Base-by-base conservation (phyloP, 371 early-diverging fungal species). In the Zopfochytrium polystomum region DNA sequence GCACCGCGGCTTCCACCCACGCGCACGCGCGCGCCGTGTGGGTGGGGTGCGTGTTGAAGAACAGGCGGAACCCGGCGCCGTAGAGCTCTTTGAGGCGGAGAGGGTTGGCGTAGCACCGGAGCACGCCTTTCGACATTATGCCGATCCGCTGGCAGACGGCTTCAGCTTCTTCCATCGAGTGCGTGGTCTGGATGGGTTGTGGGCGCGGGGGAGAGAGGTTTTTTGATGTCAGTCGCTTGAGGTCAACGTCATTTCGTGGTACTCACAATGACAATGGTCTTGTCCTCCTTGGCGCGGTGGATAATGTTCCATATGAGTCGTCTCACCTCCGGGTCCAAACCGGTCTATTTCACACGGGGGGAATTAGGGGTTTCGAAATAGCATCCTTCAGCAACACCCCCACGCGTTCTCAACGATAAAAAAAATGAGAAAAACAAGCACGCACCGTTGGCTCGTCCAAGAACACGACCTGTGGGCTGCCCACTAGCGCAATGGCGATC, bases 61-160 rank as follows among this genome's bases (percentile, higher is more conserved):
- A 68, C 47, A 88, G 58, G 63, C 88, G n/a, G n/a, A n/a, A n/a
- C n/a, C n/a, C n/a, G n/a, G n/a, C n/a, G n/a, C n/a, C n/a, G n/a
- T n/a, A n/a, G n/a, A n/a, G n/a, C n/a, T n/a, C n/a, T n/a, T n/a
- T n/a, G n/a, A n/a, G n/a, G n/a, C n/a, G n/a, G n/a, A n/a, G n/a
- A n/a, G n/a, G n/a, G n/a, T n/a, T n/a, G n/a, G n/a, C n/a, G n/a
- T n/a, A n/a, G n/a, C n/a, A 88, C 25, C 86, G 78, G 42, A 90
- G 61, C 1, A 80, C 80, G 23, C 88, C 88, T 51, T 86, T 83
- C 48, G 87, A 83, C 85, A 87, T 87, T 49, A 89, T 88, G 30
- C 85, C 87, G 51, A 89, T 85, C 15, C n/a, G n/a, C n/a, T n/a
- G n/a, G n/a, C n/a, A n/a, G n/a, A n/a, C n/a, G n/a, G n/a, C n/a